phyloP scores from a whole-genome alignment of 2,329 filamentous ascomycete species.

The Zasmidium cellare region DNA sequence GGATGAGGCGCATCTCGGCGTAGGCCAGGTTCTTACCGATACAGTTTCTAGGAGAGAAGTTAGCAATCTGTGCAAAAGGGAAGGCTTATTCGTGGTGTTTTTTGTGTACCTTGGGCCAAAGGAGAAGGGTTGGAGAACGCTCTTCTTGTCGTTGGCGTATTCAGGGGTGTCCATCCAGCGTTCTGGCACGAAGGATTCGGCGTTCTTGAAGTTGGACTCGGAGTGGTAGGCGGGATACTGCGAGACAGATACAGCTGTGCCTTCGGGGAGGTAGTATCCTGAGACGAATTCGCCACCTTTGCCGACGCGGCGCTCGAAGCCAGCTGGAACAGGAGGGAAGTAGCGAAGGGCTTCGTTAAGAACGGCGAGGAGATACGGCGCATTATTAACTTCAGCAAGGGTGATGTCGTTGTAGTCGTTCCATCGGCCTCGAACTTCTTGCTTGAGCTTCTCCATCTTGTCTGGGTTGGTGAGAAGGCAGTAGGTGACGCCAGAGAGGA shows the following conservation, averaged over 20 bases:
- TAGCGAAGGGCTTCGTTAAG: constrained; percentile 47
- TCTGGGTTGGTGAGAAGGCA: constrained; percentile 42
- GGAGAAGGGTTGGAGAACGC: constrained; percentile 32
- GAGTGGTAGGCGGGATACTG: constrained; percentile 26
- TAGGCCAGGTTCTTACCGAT: constrained; percentile 37
- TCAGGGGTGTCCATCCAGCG: constrained; percentile 29
- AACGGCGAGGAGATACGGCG: constrained; percentile 43
- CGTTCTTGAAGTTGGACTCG: constrained; percentile 27
- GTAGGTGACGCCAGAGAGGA: constrained; percentile 43
- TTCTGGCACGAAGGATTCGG: constrained; percentile 32
- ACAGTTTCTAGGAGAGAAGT: constrained; percentile 16
- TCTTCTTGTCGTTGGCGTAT: constrained; percentile 29
- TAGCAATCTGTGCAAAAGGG: background rate
- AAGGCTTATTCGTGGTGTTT: background rate
- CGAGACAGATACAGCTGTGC: constrained; percentile 27
- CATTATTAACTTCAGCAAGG: constrained; percentile 25
- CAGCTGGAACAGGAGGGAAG: constrained; percentile 47
- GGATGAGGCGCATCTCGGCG: constrained; percentile 39
- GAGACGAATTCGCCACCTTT: constrained; percentile 28
- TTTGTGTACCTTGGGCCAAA: constrained; percentile 29
- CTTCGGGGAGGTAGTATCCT: constrained; percentile 31
- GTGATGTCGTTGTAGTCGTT: constrained; percentile 29
- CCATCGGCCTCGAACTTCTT: constrained; percentile 46
- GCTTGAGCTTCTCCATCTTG: constrained; percentile 38
- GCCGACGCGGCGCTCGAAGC: constrained; percentile 32